These are phyloP conservation scores for Pouteria campechiana DNA, from an alignment of 179 eudicot genomes.

Conservation along the genomic window DNA sequence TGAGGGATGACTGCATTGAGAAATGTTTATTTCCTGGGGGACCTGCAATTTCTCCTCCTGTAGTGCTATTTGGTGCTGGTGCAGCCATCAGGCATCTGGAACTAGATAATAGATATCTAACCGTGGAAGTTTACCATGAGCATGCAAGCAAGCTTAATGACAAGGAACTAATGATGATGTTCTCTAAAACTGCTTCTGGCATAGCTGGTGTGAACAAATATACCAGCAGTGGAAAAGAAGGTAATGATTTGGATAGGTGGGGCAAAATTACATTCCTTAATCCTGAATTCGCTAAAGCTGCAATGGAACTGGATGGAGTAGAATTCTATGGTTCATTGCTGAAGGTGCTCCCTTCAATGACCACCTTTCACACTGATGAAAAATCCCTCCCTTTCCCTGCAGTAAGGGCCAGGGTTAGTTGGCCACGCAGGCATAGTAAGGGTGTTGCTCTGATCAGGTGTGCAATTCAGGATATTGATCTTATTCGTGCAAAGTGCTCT, in stretches of 20 bases:
- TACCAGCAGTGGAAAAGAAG: constrained; percentile 22
- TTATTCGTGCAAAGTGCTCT: constrained; percentile 41
- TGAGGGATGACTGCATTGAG: constrained; percentile 75
- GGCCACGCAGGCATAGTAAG: constrained; percentile 82
- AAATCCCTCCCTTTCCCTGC: constrained; percentile 43
- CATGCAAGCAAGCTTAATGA: constrained; percentile 35
- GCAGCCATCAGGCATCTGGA: constrained; percentile 88
- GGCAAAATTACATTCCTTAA: constrained; percentile 71
- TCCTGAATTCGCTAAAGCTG: constrained; percentile 69
- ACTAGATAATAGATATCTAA: constrained; percentile 68
- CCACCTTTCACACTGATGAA: constrained; percentile 40
- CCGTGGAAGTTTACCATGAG: constrained; percentile 55
- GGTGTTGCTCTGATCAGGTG: constrained; percentile 63
- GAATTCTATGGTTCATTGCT: constrained; percentile 34
- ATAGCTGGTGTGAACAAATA: constrained; percentile 55
- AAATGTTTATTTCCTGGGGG: constrained; percentile 60
- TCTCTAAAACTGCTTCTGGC: constrained; percentile 32
- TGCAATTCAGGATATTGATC: constrained; percentile 30
- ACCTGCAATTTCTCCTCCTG: constrained; percentile 44
- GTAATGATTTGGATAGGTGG: constrained; percentile 60
- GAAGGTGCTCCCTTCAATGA: constrained; percentile 35
- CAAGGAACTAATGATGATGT: constrained; percentile 46
- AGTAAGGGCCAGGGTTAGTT: constrained; percentile 58
- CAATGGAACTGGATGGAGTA: constrained; percentile 27
- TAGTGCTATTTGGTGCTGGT: constrained; percentile 86